Conservation (phyloP, 768 basidiomycete genomes). For the Panaeolus papilionaceus region DNA sequence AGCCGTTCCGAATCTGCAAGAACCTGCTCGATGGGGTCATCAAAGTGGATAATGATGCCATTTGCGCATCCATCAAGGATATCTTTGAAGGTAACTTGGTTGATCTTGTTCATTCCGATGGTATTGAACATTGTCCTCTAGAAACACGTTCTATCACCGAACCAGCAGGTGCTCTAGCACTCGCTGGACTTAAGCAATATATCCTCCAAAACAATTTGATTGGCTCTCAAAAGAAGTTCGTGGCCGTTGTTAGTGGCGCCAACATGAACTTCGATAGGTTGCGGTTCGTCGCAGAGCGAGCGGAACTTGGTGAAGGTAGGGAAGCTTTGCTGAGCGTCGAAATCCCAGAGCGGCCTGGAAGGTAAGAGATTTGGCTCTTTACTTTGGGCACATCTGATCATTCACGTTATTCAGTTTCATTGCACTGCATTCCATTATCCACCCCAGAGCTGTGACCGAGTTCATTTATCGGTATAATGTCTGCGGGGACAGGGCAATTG, state of each 20-base stretch:
- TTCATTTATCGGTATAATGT: constrained; percentile 92
- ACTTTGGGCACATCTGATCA: constrained; percentile 6
- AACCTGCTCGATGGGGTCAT: constrained; percentile 83
- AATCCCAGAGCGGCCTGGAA: constrained; percentile 92
- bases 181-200: constrained; percentile 91
- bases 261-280: constrained; percentile 99
- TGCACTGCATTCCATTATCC: constrained; percentile 83
- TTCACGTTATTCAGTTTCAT: constrained; percentile 67
- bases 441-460: constrained; percentile 93
- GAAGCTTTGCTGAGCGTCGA: constrained; percentile 95
- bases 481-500: constrained; percentile 73
- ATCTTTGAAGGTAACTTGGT: constrained; percentile 84
- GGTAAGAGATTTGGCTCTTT: constrained; percentile 50
- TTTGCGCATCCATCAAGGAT: constrained; percentile 99
- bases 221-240: constrained; percentile 86
- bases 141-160: constrained; percentile 97
- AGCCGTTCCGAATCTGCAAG: constrained; percentile 93
- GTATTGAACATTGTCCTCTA: constrained; percentile 33
- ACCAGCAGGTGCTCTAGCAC: constrained; percentile 91
- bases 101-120: constrained; percentile 8
- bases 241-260: constrained; percentile 92
- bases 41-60: constrained; percentile 91
- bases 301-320: constrained; percentile 93
- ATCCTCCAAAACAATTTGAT: constrained; percentile 82
- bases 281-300: constrained; percentile 98